Percentiles rank a stretch among this genome's conserved stretches.
Conservation (phyloP, 257 asterid species). For the Phtheirospermum japonicum region DNA sequence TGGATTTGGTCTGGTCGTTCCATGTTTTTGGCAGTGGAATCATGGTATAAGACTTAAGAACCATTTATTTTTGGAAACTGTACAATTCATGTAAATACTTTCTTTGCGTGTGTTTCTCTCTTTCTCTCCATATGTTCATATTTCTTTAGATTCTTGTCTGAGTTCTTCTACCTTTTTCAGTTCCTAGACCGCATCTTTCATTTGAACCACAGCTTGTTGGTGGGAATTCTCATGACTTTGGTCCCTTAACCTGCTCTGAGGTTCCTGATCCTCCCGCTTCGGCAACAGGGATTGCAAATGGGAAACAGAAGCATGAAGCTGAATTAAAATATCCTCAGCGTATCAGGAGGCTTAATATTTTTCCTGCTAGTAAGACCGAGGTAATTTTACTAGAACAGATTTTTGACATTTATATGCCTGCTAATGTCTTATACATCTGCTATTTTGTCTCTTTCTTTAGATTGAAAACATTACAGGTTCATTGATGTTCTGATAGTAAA, state of each 20-base stretch:
- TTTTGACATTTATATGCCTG: too few species aligned
- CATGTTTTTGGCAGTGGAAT: constrained; percentile 18
- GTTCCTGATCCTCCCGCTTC: constrained; percentile 66
- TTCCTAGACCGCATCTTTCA: constrained; percentile 91
- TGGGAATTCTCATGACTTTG: constrained; percentile 90
- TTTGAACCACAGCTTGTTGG: constrained; percentile 95
- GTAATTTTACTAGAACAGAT: constrained; percentile 24
- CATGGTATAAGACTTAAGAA: constrained; percentile 10
- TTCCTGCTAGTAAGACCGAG: too few species aligned
- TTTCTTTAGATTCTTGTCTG: constrained; percentile 16
- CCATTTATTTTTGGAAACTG: constrained; percentile 15
- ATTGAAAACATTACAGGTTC: constrained; percentile 7
- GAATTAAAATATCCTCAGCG: constrained; percentile 86
- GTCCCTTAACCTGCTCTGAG: constrained; percentile 81
- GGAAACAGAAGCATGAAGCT: constrained; percentile 91
- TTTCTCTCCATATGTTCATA: neutral
- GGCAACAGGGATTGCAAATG: constrained; percentile 52
- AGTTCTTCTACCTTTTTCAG: constrained; percentile 42
- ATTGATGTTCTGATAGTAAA: constrained; percentile 8
- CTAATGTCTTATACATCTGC: constrained; percentile 16
- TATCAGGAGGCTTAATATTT: constrained; percentile 82
- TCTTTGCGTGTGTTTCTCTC: neutral
- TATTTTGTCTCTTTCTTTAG: neutral
- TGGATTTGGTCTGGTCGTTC: constrained; percentile 13
- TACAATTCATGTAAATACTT: constrained; percentile 1